A percentile compares a stretch with the other conserved stretches of the same genome.
Conservation (phyloP, 1,139 yeast species). For the Kluyveromyces sp. region DNA sequence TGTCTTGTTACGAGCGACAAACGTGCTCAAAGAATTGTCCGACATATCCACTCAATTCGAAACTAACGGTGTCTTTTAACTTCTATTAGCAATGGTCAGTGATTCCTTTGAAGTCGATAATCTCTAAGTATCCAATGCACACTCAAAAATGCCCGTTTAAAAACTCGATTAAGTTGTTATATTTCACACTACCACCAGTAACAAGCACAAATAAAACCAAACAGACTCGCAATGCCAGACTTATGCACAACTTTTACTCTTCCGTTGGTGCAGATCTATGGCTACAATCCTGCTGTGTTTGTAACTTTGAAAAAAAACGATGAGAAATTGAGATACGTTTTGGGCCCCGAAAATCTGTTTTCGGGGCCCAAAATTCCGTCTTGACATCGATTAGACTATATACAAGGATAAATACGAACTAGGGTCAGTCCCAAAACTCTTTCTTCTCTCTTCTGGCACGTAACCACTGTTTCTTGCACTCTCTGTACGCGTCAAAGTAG, state of each 20-base stretch:
- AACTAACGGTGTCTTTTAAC: not conserved
- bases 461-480: constrained; percentile 79
- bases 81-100: not conserved
- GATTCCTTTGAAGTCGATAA: not conserved
- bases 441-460: constrained; percentile 35
- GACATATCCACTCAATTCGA: constrained; percentile 5
- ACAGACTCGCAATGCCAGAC: too few species aligned
- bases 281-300: not conserved
- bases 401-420: not conserved
- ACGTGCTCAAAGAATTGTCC: constrained; percentile 30
- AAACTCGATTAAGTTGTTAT: too few species aligned
- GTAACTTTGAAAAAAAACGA: not conserved
- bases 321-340: not conserved
- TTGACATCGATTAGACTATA: not conserved
- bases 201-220: too few species aligned
- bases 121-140: not conserved
- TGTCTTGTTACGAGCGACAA: constrained; percentile 51
- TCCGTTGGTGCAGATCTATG: not conserved
- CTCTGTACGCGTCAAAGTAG: constrained; percentile 86
- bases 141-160: not conserved
- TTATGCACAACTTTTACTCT: too few species aligned
- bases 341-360: not conserved
- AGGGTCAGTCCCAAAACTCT: constrained; percentile 21
- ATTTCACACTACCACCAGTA: too few species aligned
- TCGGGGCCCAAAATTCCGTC: constrained; percentile 1